Base-by-base conservation (phyloP, 1,284 basidiomycete species). In the Moesziomyces sp. region DNA sequence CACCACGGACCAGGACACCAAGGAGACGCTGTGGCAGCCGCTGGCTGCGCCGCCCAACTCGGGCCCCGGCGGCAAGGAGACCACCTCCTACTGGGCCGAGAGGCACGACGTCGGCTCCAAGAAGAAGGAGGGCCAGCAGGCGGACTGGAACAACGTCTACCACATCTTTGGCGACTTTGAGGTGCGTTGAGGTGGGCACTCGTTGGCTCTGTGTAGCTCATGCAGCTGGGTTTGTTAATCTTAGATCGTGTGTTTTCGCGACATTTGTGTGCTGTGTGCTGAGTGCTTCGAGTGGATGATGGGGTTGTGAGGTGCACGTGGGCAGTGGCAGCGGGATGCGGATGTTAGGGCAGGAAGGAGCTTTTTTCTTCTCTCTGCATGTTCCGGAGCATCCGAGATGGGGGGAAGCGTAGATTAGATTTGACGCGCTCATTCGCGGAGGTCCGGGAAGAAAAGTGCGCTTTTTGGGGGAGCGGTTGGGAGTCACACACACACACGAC, bases 101-200 rank as follows among this genome's bases (percentile, higher is more conserved):
- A 59, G 78, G 30, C 38, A 58, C 43, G 46, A 66, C 18, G 71
- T 80, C 18, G 78, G 78, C 10, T 28, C 47, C 6, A 59, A 66
- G 55, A 73, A 58, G 46, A 5, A 19, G 4, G 45, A 61, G 18
- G 76, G 76, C 3, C 45, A 77, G 24, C 21, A 60, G 33, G 71
- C 60, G 16, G 62, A 76, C 26, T 80, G 78, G 78, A 45, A 13
- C 3, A 67, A 66, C 35, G 63, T 65, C 7, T 71, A 71, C 43
- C 76, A 80, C 48, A 76, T 78, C 54, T 80, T 80, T 74, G 78
- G 78, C 42, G 78, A 78, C 52, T 78, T 80, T 47, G 78, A 71
- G 48, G 78, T 74, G 46, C 70, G 70, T 23, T 72, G 48, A 21
- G 5, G 26, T 28, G 26, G 26, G 26, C 26, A 8, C 26, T 28